Evolutionary conservation across 2,329 filamentous ascomycete species (phyloP), one percentile per base, ranked within the genome.

Genomic region (Geosmithia morbida): DNA sequence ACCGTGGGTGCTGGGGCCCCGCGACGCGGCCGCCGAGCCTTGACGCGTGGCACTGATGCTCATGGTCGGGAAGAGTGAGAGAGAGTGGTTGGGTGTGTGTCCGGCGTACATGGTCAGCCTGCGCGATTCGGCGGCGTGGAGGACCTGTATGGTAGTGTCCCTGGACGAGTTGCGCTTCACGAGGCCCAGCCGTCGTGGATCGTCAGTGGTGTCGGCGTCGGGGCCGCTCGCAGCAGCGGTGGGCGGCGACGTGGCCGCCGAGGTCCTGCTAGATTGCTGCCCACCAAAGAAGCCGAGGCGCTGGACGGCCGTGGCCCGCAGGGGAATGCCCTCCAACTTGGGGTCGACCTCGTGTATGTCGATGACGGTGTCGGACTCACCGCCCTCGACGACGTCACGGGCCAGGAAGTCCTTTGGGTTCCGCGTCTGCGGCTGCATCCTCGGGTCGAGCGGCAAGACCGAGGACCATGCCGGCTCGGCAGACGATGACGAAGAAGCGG

Each of bases 91-190:
- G 7, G 77, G 77, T 2, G 77, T 81, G 58, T 81, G 77, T 1
- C 77, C 77, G 18, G 77, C 77, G 57, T 81, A 72, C 69, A 81
- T 75, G 0, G 69, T 78, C 41, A 79, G 68, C 43, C 77, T 67
- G 45, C 63, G 65, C 42, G 66, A 64, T 54, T 72, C 75, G 6
- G 69, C 64, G 7, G 69, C 70, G 20, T 64, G 65, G 37, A 77
- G 61, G 8, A 66, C 65, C 51, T 71, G 61, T 46, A 71, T 58
- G 2, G 71, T 71, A 46, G 67, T 61, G 37, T 67, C 63, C 46
- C 66, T 67, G 4, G 66, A 61, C 2, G 61, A 61, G 2, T 51
- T 46, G 13, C 58, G 56, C 45, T 53, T 57, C 11, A 50, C 47
- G 18, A 52, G 50, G 19, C 51, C 54, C 46, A 51, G 55, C 11